Conservation (phyloP, 208 protist species). For the Wallacemonas sp. region DNA sequence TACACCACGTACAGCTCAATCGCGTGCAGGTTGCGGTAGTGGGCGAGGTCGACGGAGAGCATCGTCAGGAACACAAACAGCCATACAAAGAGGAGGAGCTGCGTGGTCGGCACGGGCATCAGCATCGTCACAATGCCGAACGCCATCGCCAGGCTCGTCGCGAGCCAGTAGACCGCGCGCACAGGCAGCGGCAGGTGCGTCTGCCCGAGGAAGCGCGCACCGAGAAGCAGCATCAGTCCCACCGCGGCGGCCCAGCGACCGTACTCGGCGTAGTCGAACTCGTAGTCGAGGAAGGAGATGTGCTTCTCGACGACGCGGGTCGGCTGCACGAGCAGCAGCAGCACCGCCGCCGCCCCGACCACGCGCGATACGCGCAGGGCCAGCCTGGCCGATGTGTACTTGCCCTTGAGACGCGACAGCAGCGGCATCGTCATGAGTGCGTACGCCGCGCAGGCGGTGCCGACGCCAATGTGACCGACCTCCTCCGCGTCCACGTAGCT, state of each 20-base stretch:
- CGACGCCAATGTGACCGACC: slow-evolving; percentile 57
- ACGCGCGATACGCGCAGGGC: slow-evolving; percentile 23
- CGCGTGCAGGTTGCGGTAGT: slow-evolving; percentile 57
- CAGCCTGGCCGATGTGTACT: slow-evolving; percentile 27
- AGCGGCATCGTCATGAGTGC: slow-evolving; percentile 65
- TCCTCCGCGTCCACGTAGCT: slow-evolving; percentile 61
- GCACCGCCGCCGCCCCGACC: slow-evolving; percentile 25
- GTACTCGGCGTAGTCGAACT: slow-evolving; percentile 36
- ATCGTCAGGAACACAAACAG: slow-evolving; percentile 55
- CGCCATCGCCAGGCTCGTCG: slow-evolving; percentile 34
- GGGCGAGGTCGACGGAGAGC: slow-evolving; percentile 54
- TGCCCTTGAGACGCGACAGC: slow-evolving; percentile 40
- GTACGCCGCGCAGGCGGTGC: slow-evolving; percentile 53
- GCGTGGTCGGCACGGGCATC: slow-evolving; percentile 48
- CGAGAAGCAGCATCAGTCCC: slow-evolving; percentile 52
- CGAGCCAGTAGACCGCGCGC: slow-evolving; percentile 58
- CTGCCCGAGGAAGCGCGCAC: slow-evolving; percentile 35
- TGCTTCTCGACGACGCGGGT: slow-evolving; percentile 33
- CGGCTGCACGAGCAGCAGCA: slow-evolving; percentile 55
- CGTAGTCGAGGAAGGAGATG: slow-evolving; percentile 39
- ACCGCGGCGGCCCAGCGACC: slow-evolving; percentile 31
- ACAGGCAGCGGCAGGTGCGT: slow-evolving; percentile 28
- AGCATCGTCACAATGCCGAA: slow-evolving; percentile 60
- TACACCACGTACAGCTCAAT: slow-evolving; percentile 40
- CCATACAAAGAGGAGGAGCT: slow-evolving; percentile 47